Evolutionary conservation across 139 green algal genomes (phyloP).

Genomic region (Zygnema cylindricum): DNA sequence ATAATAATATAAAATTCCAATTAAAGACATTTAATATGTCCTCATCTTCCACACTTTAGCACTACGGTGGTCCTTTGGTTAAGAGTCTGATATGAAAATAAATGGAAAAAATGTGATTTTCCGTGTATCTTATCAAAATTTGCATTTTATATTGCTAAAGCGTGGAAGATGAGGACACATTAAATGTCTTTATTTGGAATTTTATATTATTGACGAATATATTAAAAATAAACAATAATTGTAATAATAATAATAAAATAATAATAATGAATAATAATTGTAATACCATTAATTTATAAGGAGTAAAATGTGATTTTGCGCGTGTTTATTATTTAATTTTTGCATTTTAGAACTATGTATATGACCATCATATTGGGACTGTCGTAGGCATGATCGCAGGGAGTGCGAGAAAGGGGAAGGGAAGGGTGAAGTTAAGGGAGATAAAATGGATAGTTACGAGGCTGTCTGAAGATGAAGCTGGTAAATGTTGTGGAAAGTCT

Average conservation of each 20-base stretch:
- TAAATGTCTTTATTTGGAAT: background rate
- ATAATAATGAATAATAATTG: background rate
- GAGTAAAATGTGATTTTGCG: background rate
- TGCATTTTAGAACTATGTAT: background rate
- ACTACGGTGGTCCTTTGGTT: too few species aligned
- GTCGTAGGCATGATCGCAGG: background rate
- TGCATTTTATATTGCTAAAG: too few species aligned
- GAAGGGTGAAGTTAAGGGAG: background rate
- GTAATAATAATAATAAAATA: background rate
- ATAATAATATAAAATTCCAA: background rate
- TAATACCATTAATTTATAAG: background rate
- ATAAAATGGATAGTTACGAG: background rate
- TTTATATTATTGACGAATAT: background rate
- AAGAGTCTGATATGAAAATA: too few species aligned
- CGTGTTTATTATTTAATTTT: background rate
- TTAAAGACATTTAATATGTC: background rate
- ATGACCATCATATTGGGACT: background rate
- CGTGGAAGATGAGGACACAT: background rate
- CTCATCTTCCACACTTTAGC: background rate
- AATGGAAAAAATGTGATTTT: too few species aligned
- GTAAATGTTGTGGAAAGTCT: background rate
- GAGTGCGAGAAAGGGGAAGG: background rate
- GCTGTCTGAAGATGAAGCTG: background rate
- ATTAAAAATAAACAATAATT: conserved; percentile 6
- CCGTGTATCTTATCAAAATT: too few species aligned